Conservation (phyloP, 2,329 filamentous ascomycete species). For the Hypomyces rosellus region DNA sequence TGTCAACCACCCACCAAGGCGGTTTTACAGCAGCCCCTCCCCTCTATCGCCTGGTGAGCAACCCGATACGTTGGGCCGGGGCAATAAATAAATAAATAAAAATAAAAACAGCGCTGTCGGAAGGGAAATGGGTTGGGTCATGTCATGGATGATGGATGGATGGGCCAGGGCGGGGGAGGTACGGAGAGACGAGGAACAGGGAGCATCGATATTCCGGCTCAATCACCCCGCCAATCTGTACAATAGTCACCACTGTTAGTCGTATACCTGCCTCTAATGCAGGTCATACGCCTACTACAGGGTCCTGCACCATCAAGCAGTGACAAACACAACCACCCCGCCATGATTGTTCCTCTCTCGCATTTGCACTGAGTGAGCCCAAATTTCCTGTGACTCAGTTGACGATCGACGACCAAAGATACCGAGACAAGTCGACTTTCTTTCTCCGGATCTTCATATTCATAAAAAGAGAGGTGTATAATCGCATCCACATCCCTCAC, state of each 20-base stretch:
- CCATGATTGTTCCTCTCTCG: constrained; percentile 10
- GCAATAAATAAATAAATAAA: too few relatives aligned
- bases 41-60: too few relatives aligned
- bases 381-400: constrained; percentile 38
- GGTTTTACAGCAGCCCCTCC: too few relatives aligned
- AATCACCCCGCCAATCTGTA: constrained; percentile 9
- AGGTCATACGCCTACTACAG: background rate
- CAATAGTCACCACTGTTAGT: constrained; percentile 9
- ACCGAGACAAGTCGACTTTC: constrained; percentile 14
- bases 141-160: background rate
- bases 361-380: constrained; percentile 1
- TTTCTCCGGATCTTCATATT: background rate
- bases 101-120: too few relatives aligned
- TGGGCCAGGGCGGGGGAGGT: background rate
- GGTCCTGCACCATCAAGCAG: constrained; percentile 4
- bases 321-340: constrained; percentile 16
- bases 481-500: constrained; percentile 19
- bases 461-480: too few relatives aligned
- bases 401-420: constrained; percentile 9
- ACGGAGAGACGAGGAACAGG: constrained; percentile 4
- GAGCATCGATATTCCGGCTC: constrained; percentile 27
- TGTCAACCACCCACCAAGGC: too few relatives aligned
- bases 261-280: constrained; percentile 7
- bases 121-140: too few relatives aligned
- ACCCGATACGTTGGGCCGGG: too few relatives aligned